Conservation (phyloP, 352 stramenopile species). For the Globisporangium sylvaticum region DNA sequence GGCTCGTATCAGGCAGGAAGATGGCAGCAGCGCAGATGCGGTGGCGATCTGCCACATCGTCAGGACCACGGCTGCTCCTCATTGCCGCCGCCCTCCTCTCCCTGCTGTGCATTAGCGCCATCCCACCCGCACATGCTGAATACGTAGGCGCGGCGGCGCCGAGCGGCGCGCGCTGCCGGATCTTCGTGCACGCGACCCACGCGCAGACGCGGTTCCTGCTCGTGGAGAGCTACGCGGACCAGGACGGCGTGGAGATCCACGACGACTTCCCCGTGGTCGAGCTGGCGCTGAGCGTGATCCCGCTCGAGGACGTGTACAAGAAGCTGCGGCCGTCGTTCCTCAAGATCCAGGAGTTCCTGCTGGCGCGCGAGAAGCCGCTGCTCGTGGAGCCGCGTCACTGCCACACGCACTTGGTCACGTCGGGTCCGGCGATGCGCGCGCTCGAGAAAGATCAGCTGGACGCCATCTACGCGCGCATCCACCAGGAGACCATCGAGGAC, state of each 20-base stretch:
- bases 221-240: slow-evolving; percentile 46
- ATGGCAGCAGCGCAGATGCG: neutral
- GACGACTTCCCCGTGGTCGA: slow-evolving; percentile 33
- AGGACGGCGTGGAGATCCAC: slow-evolving; percentile 40
- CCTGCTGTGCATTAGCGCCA: slow-evolving; percentile 11
- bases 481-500: slow-evolving; percentile 43
- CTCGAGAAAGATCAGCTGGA: slow-evolving; percentile 21
- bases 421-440: slow-evolving; percentile 22
- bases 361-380: slow-evolving; percentile 19
- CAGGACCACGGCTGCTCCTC: neutral
- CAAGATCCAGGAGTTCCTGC: slow-evolving; percentile 32
- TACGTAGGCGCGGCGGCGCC: slow-evolving; percentile 13
- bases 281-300: slow-evolving; percentile 19
- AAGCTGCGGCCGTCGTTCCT: slow-evolving; percentile 41
- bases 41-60: neutral
- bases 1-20: neutral
- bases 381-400: slow-evolving; percentile 45
- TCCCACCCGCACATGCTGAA: slow-evolving; percentile 1
- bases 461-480: slow-evolving; percentile 26
- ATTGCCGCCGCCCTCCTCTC: slow-evolving; percentile 4
- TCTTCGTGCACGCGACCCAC: slow-evolving; percentile 43
- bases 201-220: slow-evolving; percentile 44
- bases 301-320: slow-evolving; percentile 33
- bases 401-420: slow-evolving; percentile 38
- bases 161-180: slow-evolving; percentile 37